phyloP scores from a whole-genome alignment of 352 stramenopile species.

The Blastocystis sp. region DNA sequence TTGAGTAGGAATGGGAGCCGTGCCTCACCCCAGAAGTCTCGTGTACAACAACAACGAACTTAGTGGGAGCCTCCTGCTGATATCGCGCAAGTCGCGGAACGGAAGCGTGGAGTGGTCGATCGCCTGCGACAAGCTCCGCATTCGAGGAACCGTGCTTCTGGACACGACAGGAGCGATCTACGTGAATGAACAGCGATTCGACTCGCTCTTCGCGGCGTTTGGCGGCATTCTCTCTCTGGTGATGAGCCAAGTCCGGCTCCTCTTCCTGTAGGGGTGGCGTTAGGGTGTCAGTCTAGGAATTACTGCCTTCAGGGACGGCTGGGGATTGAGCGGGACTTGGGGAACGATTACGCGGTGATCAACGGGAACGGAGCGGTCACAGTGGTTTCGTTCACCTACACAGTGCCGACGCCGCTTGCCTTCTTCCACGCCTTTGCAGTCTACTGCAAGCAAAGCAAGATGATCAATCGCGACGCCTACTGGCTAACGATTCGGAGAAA shows the following conservation, averaged over 20 bases:
- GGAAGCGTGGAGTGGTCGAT: not conserved
- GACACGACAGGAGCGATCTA: not conserved
- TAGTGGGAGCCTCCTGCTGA: not conserved
- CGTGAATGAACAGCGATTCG: not conserved
- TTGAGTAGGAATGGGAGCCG: not conserved
- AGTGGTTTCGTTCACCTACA: slow-evolving; percentile 33
- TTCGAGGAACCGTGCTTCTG: not conserved
- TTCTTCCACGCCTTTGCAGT: slow-evolving; percentile 49
- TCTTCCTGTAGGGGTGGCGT: not conserved
- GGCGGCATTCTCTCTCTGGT: not conserved
- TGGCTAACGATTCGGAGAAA: slow-evolving; percentile 16
- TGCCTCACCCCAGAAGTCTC: not conserved
- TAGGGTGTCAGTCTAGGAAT: not conserved
- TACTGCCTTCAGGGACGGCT: not conserved
- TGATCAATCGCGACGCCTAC: slow-evolving; percentile 18
- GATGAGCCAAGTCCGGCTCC: slow-evolving; percentile 12
- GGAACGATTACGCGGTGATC: slow-evolving; percentile 16
- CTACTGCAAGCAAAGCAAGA: slow-evolving; percentile 26
- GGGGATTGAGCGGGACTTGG: slow-evolving; percentile 15
- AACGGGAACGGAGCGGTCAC: slow-evolving; percentile 34
- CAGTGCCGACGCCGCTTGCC: not conserved
- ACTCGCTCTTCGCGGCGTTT: not conserved
- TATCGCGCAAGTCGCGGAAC: not conserved
- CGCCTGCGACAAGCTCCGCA: not conserved
- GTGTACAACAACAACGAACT: slow-evolving; percentile 49